Percentiles rank a stretch among this genome's conserved stretches.
Evolutionary conservation across 2,329 filamentous ascomycete species (phyloP).

Genomic region (Elsinoe fawcettii): DNA sequence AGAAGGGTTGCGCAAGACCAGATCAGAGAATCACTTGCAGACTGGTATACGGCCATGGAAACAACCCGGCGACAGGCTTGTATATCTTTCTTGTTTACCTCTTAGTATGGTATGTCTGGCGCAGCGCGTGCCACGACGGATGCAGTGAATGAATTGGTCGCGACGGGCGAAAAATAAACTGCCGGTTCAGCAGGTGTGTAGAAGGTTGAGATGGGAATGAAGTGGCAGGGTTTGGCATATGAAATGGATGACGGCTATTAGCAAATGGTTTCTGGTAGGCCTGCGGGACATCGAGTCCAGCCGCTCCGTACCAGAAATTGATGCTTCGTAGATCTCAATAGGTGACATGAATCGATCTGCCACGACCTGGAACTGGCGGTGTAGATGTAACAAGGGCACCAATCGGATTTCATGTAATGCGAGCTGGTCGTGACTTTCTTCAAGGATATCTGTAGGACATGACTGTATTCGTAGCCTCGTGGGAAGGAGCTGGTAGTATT

Average conservation of each 20-base stretch:
- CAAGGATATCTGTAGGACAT: constrained; percentile 3
- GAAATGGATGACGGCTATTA: constrained; percentile 14
- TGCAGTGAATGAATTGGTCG: neutral
- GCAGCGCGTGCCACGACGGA: constrained; percentile 6
- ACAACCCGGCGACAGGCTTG: neutral
- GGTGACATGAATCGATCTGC: constrained; percentile 13
- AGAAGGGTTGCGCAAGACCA: neutral
- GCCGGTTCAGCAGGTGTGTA: constrained; percentile 3
- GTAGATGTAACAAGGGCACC: constrained; percentile 8
- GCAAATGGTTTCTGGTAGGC: constrained; percentile 7
- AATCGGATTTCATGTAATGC: neutral
- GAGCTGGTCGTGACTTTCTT: neutral
- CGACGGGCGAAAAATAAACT: constrained; percentile 9
- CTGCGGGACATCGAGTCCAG: neutral
- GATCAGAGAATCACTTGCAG: neutral
- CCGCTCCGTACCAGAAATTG: constrained; percentile 8
- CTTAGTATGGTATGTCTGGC: neutral
- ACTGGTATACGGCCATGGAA: neutral
- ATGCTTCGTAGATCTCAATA: neutral
- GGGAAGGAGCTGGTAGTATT: neutral
- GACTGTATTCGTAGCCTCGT: neutral
- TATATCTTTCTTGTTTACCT: constrained; percentile 3
- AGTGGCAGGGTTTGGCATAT: constrained; percentile 14
- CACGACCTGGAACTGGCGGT: constrained; percentile 6
- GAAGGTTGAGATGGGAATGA: constrained; percentile 8